Evolutionary conservation across 2,329 filamentous ascomycete genomes (phyloP).

Genomic region (Pseudogymnoascus sp.): DNA sequence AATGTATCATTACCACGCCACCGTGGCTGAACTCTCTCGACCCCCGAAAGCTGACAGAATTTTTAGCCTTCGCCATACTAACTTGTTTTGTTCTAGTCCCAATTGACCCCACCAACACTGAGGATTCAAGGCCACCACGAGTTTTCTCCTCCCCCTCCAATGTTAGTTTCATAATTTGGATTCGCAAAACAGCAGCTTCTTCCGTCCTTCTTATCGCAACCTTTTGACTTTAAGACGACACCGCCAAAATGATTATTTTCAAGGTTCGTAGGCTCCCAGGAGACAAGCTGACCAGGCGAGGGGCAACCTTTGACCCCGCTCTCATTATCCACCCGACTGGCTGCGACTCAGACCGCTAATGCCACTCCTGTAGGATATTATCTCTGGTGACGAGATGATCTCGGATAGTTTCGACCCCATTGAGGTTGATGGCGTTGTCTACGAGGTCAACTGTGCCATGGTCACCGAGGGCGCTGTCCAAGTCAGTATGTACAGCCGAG

Average conservation of each 20-base stretch:
- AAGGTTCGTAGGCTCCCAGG: constrained; percentile 39
- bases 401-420: constrained; percentile 87
- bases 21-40: background rate
- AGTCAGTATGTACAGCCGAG: constrained; percentile 46
- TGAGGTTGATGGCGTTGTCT: constrained; percentile 69
- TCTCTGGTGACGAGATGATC: constrained; percentile 91
- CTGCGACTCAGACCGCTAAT: constrained; percentile 11
- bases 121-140: constrained; percentile 9
- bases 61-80: background rate
- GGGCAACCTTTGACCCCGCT: constrained; percentile 11
- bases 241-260: constrained; percentile 66
- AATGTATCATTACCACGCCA: background rate
- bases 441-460: constrained; percentile 88
- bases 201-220: constrained; percentile 10
- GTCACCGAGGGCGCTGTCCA: constrained; percentile 69
- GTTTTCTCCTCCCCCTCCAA: constrained; percentile 8
- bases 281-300: background rate
- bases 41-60: background rate
- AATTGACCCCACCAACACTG: constrained; percentile 3
- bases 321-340: constrained; percentile 11
- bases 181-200: constrained; percentile 11
- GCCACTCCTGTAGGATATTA: constrained; percentile 57
- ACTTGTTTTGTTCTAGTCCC: background rate
- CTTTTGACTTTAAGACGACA: constrained; percentile 18
- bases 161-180: constrained; percentile 6